A percentile compares a stretch with the other conserved stretches of the same genome.
Conservation (phyloP, 805 yeast species). For the Starmerella stigmatis region DNA sequence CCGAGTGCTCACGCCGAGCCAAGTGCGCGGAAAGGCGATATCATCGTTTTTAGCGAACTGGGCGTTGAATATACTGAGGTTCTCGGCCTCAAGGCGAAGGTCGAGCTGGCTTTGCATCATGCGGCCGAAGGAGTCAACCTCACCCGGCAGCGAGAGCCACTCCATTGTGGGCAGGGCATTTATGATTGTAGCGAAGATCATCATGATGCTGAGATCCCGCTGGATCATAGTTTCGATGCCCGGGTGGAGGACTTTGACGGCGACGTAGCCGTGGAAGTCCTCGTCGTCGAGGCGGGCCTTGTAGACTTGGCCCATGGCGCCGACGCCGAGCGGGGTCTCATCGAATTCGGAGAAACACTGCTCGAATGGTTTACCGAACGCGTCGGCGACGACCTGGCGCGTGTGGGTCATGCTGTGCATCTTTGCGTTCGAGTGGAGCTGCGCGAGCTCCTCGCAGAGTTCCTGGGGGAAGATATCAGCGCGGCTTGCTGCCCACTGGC, state of each 20-base stretch:
- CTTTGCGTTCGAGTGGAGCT: constrained; percentile 72
- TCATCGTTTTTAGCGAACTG: constrained; percentile 52
- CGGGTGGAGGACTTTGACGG: constrained; percentile 90
- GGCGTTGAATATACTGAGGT: constrained; percentile 57
- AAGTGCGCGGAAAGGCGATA: constrained; percentile 74
- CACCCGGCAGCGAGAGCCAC: constrained; percentile 92
- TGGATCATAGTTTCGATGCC: constrained; percentile 57
- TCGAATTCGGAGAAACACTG: constrained; percentile 73
- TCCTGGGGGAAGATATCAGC: constrained; percentile 80
- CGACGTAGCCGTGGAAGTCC: constrained; percentile 42
- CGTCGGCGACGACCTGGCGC: constrained; percentile 43
- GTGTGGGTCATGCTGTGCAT: constrained; percentile 61
- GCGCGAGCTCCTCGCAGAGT: constrained; percentile 64
- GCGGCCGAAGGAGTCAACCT: constrained; percentile 75
- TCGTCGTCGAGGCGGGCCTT: constrained; percentile 47
- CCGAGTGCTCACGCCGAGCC: constrained; percentile 51
- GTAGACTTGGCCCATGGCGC: constrained; percentile 96
- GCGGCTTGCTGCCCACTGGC: constrained; percentile 99
- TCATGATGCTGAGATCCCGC: constrained; percentile 79
- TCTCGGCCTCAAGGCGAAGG: constrained; percentile 77
- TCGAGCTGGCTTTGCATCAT: constrained; percentile 87
- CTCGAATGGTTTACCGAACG: constrained; percentile 54
- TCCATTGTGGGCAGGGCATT: constrained; percentile 86
- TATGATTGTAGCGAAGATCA: constrained; percentile 59
- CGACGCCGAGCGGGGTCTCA: constrained; percentile 80